A percentile compares a stretch with the other conserved stretches of the same genome.
Conservation (phyloP, 148 eudicot species). For the Rhododendron vialii region DNA sequence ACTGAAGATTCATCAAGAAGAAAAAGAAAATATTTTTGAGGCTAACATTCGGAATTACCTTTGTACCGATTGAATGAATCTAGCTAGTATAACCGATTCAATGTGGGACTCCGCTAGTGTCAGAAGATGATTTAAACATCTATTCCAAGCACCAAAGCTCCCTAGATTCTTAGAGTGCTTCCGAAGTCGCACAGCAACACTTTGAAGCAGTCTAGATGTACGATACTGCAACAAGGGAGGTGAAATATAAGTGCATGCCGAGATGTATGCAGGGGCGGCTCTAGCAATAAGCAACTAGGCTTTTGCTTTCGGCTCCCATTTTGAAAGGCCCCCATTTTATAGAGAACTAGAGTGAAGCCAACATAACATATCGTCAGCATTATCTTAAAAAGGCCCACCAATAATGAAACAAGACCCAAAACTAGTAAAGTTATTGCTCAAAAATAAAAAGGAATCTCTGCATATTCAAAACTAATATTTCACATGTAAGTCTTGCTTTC, state of each 20-base stretch:
- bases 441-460: background rate
- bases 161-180: slow-evolving; percentile 89
- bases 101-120: slow-evolving; percentile 96
- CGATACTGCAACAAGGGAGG: slow-evolving; percentile 60
- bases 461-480: background rate
- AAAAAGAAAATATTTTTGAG: background rate
- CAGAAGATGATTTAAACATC: slow-evolving; percentile 91
- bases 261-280: background rate
- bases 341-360: background rate
- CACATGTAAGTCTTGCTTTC: background rate
- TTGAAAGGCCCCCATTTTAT: background rate
- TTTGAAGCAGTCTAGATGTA: slow-evolving; percentile 91
- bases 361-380: background rate
- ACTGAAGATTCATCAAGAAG: background rate
- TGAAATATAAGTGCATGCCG: background rate
- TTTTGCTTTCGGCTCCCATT: background rate
- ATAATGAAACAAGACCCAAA: background rate
- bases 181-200: slow-evolving; percentile 72
- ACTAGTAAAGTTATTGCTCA: background rate
- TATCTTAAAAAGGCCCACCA: background rate
- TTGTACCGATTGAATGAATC: slow-evolving; percentile 73
- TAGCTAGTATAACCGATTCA: slow-evolving; percentile 79
- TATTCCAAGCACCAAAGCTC: slow-evolving; percentile 95
- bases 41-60: slow-evolving; percentile 32
- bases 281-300: background rate